Evolutionary conservation across 257 asterid genomes (phyloP).

Genomic region (Scutellaria minor): DNA sequence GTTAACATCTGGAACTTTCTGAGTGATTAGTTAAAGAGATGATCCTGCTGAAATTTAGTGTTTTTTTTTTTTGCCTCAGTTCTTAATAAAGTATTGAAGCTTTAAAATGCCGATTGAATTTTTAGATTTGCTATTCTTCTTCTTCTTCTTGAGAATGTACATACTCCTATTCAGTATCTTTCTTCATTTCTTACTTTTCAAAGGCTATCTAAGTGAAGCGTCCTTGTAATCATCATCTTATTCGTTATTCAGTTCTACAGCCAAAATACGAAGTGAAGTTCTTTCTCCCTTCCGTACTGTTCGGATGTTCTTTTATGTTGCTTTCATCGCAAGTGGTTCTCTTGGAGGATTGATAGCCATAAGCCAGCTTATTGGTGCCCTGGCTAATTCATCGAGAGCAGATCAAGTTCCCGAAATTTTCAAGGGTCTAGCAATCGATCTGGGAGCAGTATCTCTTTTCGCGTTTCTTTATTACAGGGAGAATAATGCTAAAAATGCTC

Average conservation of each 20-base stretch:
- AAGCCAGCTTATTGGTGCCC: conserved; percentile 67
- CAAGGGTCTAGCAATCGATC: conserved; percentile 77
- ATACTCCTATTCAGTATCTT: too few species aligned
- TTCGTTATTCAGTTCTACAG: conserved; percentile 71
- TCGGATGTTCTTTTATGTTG: conserved; percentile 91
- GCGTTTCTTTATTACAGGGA: conserved; percentile 87
- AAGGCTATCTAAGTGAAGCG: conserved; percentile 19
- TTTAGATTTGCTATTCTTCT: too few species aligned
- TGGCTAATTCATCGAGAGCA: conserved; percentile 74
- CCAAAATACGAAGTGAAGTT: conserved; percentile 90
- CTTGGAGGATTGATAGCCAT: conserved; percentile 85
- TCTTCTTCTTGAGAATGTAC: too few species aligned
- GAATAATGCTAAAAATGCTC: conserved; percentile 77
- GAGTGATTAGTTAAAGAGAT: background rate
- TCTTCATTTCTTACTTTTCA: conserved; percentile 18
- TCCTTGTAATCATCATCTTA: conserved; percentile 37
- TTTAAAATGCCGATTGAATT: background rate
- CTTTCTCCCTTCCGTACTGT: conserved; percentile 89
- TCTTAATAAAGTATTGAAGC: background rate
- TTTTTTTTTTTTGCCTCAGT: background rate
- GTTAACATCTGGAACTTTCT: background rate
- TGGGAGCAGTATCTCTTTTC: conserved; percentile 72
- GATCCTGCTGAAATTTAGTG: background rate
- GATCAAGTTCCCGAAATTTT: conserved; percentile 63
- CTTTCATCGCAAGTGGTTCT: conserved; percentile 81